phyloP scores from a whole-genome alignment of 768 basidiomycete genomes.

The Gyrodon lividus region DNA sequence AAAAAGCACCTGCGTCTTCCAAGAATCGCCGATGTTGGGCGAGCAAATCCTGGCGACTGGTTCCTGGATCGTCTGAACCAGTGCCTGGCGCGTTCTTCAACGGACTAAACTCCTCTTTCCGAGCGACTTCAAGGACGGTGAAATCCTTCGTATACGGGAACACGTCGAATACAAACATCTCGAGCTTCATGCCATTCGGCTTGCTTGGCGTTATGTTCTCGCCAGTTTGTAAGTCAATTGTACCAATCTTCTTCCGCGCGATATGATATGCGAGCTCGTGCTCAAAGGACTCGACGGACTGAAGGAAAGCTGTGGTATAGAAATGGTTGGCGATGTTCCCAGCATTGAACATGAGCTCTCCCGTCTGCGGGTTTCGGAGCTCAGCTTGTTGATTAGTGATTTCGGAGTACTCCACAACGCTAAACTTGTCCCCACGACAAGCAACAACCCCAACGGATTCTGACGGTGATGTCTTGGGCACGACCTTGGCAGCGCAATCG shows the following conservation, averaged over 20 bases:
- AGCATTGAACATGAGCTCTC: constrained; percentile 86
- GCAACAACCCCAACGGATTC: constrained; percentile 97
- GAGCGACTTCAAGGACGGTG: constrained; percentile 83
- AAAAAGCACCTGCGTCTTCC: constrained; percentile 68
- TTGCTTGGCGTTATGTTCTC: constrained; percentile 72
- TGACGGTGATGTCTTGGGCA: constrained; percentile 80
- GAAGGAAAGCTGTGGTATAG: constrained; percentile 86
- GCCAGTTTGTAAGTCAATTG: constrained; percentile 70
- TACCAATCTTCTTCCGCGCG: constrained; percentile 94
- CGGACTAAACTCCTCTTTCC: constrained; percentile 92
- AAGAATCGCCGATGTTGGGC: constrained; percentile 87
- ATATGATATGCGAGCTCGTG: constrained; percentile 93
- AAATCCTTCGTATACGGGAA: constrained; percentile 87
- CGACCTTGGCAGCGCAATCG: constrained; percentile 95
- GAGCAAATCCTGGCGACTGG: constrained; percentile 86
- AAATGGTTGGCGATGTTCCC: constrained; percentile 99
- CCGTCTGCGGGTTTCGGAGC: constrained; percentile 61
- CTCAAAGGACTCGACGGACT: constrained; percentile 77
- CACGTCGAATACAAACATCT: constrained; percentile 98
- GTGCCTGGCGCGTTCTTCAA: constrained; percentile 97
- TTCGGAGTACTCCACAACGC: constrained; percentile 97
- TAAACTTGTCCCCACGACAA: constrained; percentile 75
- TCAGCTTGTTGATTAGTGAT: constrained; percentile 87
- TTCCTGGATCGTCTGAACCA: constrained; percentile 85
- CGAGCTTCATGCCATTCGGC: constrained; percentile 99